Evolutionary conservation across 108 stramenopile genomes (phyloP).

Genomic region (Heterococcus sp.): DNA sequence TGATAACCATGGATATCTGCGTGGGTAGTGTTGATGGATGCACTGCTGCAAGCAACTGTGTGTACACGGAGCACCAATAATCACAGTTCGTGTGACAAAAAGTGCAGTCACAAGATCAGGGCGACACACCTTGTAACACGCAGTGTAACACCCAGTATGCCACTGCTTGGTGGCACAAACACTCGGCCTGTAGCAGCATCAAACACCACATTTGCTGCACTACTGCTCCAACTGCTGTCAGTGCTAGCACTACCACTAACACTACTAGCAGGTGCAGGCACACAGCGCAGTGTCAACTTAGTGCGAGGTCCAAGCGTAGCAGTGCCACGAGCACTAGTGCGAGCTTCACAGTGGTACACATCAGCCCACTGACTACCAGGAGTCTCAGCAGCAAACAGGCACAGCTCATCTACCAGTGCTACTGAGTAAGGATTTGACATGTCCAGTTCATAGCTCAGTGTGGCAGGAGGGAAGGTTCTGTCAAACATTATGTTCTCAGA

Average conservation of each 20-base stretch:
- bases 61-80: too few species aligned
- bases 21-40: too few species aligned
- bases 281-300: not conserved
- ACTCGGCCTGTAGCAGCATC: not conserved
- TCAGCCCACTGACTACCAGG: conserved; percentile 24
- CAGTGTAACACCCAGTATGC: not conserved
- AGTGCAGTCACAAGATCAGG: too few species aligned
- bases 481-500: conserved; percentile 14
- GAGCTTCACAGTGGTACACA: conserved; percentile 1
- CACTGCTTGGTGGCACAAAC: not conserved
- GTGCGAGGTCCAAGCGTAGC: not conserved
- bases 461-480: conserved; percentile 20
- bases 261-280: too few species aligned
- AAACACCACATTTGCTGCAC: not conserved
- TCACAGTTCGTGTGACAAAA: too few species aligned
- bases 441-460: conserved; percentile 5
- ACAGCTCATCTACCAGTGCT: conserved; percentile 15
- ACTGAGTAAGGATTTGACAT: conserved; percentile 13
- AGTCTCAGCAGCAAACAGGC: conserved; percentile 16
- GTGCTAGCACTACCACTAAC: too few species aligned
- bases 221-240: not conserved
- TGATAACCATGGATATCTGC: too few species aligned
- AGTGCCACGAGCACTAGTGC: not conserved
- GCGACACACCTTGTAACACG: not conserved
- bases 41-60: too few species aligned